These are phyloP conservation scores for Blastocystis hominis DNA, from an alignment of 352 stramenopile species.

Conservation along the genomic window DNA sequence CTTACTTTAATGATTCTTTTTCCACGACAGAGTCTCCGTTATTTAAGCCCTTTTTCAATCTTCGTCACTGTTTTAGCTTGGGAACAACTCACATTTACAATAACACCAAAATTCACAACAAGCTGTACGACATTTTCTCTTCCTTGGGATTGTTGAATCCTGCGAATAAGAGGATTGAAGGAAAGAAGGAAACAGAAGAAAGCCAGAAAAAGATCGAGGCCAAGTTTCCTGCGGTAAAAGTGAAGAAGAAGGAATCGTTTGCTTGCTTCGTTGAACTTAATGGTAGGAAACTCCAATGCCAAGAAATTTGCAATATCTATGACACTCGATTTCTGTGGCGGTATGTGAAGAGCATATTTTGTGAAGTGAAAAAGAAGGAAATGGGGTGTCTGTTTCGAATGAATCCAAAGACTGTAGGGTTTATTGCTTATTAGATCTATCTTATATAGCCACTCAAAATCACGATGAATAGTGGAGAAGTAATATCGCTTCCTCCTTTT, in stretches of 20 bases:
- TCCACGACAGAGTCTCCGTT: neutral
- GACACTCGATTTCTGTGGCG: neutral
- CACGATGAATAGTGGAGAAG: neutral
- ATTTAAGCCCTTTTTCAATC: neutral
- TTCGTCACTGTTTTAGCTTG: neutral
- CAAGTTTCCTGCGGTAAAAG: neutral
- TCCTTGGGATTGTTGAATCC: neutral
- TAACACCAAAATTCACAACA: neutral
- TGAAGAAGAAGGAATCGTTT: neutral
- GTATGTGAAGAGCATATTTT: neutral
- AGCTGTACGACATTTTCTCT: neutral
- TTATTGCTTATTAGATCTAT: neutral
- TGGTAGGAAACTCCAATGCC: neutral
- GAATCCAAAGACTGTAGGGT: neutral
- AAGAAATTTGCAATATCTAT: neutral
- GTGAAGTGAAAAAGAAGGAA: neutral
- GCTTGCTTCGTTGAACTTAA: neutral
- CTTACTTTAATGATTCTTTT: neutral
- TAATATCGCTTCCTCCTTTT: neutral
- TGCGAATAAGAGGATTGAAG: neutral
- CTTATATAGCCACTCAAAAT: neutral
- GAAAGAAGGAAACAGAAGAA: neutral
- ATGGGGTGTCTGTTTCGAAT: conserved; percentile 2
- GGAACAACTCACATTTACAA: neutral
- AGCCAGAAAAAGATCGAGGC: neutral